phyloP scores from a whole-genome alignment of 1,139 yeast species.

The Candida smagusa region DNA sequence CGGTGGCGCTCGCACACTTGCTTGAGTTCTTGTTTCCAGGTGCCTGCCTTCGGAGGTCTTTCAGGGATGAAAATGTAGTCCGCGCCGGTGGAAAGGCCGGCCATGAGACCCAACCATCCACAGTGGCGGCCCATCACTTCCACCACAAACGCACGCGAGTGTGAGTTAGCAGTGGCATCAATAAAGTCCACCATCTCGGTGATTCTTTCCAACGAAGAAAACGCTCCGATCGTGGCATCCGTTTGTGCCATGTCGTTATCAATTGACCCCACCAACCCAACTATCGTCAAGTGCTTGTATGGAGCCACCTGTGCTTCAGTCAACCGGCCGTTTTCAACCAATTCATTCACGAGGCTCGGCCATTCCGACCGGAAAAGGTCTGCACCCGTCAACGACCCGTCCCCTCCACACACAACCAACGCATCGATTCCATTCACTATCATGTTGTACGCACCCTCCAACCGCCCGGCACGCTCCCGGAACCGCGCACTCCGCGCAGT shows the following conservation, averaged over 20 bases:
- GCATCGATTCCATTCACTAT: slow-evolving; percentile 75
- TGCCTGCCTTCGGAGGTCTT: slow-evolving; percentile 56
- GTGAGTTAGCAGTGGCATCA: slow-evolving; percentile 82
- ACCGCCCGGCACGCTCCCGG: slow-evolving; percentile 65
- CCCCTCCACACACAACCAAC: slow-evolving; percentile 81
- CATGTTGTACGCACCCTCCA: slow-evolving; percentile 65
- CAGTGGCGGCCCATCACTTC: slow-evolving; percentile 93
- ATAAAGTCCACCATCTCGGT: slow-evolving; percentile 77
- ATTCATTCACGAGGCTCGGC: slow-evolving; percentile 68
- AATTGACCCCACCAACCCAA: slow-evolving; percentile 78
- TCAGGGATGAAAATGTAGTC: slow-evolving; percentile 81
- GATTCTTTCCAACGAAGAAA: slow-evolving; percentile 72
- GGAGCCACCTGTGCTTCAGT: slow-evolving; percentile 50
- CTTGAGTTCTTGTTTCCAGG: slow-evolving; percentile 66
- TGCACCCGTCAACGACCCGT: slow-evolving; percentile 82
- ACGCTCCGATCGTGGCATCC: slow-evolving; percentile 81
- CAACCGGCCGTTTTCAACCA: slow-evolving; percentile 48
- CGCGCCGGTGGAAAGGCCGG: slow-evolving; percentile 79
- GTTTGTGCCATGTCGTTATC: slow-evolving; percentile 84
- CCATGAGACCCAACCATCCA: slow-evolving; percentile 85
- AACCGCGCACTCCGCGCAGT: slow-evolving; percentile 75
- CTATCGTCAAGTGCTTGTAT: slow-evolving; percentile 61
- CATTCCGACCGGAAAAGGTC: slow-evolving; percentile 75
- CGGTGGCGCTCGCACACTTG: slow-evolving; percentile 66
- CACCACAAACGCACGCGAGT: slow-evolving; percentile 77